Evolutionary conservation across 164 flowering plant genomes (phyloP), one percentile per base, ranked within the genome.

Genomic region (Berberis vulgaris): DNA sequence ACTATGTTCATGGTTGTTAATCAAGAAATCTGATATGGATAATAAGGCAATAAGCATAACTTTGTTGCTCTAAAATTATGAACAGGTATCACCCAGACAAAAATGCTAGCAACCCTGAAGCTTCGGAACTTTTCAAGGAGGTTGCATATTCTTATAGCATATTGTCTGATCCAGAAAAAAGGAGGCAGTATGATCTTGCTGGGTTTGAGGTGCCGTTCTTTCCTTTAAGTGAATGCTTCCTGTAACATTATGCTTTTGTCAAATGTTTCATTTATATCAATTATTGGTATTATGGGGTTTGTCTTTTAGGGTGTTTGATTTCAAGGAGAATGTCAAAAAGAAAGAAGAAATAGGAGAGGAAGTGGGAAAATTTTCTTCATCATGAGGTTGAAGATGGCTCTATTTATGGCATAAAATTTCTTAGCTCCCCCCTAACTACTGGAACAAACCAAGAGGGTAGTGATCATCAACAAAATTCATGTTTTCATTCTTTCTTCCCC

Each of bases 131-230:
- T 65, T 87, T 87, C 71, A 87, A 87, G 69, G 93, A 87, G 77
- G 93, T 85, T 63, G 85, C 93, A 54, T 84, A 73, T 77, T 83
- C 93, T 41, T 87, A 87, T 69, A 78, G 80, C 71, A 82, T 87
- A 38, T 75, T 87, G 45, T 83, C 93, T 73, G 89, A 87, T 70
- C 85, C 88, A 44, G 93, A 85, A 72, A 76, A 72, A 70, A 67
- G 73, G 41, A 72, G 79, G 66, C 76, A 72, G 47, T 76, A 76
- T 64, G 79, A 76, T 45, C 72, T 41, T 46, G 63, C 73, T 2
- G 79, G 79, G 7, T 76, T 76, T 64, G 79, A 76, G 73, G 79
- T 72, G 40, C 4, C 26, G 7, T 49, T 59, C 54, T 58, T 12
- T 61, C 6, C 41, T 1, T 59, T 8, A 54, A 13, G 3, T 54